phyloP scores from a whole-genome alignment of 148 eudicot species.

The Salicornia ramosissima region DNA sequence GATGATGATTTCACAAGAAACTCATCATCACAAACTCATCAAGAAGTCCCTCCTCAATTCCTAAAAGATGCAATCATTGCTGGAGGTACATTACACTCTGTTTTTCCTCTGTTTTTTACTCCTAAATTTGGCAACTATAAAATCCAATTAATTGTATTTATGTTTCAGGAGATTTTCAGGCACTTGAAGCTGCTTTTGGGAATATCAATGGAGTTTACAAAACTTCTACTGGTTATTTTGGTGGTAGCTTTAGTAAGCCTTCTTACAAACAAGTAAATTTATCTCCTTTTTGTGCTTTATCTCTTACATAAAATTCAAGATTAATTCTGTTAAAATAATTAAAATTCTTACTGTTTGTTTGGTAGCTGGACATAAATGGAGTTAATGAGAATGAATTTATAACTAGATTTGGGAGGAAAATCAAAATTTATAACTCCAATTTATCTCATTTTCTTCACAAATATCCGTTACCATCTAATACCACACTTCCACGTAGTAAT shows the following conservation, averaged over 20 bases:
- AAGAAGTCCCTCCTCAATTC: constrained; percentile 10
- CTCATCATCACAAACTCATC: constrained; percentile 5
- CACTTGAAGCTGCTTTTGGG: constrained; percentile 37
- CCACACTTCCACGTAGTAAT: no score
- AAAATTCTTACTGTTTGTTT: no score
- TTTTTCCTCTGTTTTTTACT: not conserved
- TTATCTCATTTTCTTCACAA: no score
- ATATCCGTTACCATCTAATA: no score
- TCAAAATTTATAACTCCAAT: no score
- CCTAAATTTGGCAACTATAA: not conserved
- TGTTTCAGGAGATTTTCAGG: constrained; percentile 26
- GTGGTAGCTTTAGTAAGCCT: constrained; percentile 31
- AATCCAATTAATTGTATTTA: not conserved
- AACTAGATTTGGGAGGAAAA: no score
- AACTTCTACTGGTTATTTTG: constrained; percentile 32
- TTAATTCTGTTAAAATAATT: no score
- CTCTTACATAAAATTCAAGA: not conserved
- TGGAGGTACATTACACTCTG: constrained; percentile 21
- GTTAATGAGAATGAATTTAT: no score
- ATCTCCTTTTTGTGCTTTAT: not conserved
- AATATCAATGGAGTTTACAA: constrained; percentile 26
- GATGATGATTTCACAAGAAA: not conserved
- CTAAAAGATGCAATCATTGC: constrained; percentile 19
- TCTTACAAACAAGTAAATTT: constrained; percentile 22
- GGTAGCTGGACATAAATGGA: no score